These are phyloP conservation scores for Colletotrichum coccodes DNA, from an alignment of 2,329 filamentous ascomycete genomes.

Conservation along the genomic window DNA sequence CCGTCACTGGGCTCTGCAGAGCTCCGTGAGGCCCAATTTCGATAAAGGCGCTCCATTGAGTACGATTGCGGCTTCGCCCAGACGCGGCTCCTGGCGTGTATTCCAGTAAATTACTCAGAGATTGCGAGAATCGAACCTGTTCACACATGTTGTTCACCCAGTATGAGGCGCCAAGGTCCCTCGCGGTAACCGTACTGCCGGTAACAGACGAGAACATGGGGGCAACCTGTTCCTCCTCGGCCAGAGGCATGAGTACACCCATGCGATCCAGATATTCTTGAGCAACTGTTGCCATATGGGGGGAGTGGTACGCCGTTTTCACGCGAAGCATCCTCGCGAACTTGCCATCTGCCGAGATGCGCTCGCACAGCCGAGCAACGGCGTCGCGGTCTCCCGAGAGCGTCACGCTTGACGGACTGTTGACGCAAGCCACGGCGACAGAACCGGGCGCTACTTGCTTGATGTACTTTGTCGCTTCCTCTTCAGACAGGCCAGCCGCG, in stretches of 20 bases:
- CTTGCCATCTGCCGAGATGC: constrained; percentile 25
- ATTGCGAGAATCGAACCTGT: constrained; percentile 4
- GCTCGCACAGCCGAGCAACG: constrained; percentile 34
- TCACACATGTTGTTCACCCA: constrained; percentile 22
- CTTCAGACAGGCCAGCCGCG: constrained; percentile 39
- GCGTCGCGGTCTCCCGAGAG: constrained; percentile 36
- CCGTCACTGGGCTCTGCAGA: constrained; percentile 48
- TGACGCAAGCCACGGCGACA: constrained; percentile 48
- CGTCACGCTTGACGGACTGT: constrained; percentile 48
- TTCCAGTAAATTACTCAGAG: neutral
- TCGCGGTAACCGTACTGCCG: constrained; percentile 36
- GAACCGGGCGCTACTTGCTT: constrained; percentile 26
- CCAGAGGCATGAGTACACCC: neutral
- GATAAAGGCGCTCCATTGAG: constrained; percentile 31
- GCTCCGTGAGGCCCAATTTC: constrained; percentile 51
- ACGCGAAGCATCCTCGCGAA: constrained; percentile 36
- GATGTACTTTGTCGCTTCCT: constrained; percentile 22
- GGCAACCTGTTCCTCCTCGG: constrained; percentile 39
- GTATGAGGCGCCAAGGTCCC: constrained; percentile 40
- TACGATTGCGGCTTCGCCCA: constrained; percentile 19
- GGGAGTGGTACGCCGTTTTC: constrained; percentile 17
- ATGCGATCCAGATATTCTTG: constrained; percentile 2
- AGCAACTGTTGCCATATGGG: constrained; percentile 56
- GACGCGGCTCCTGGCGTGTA: neutral
- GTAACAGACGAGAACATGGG: constrained; percentile 35